Conservation (phyloP, 2,329 filamentous ascomycete species). For the Neofusicoccum parvum region DNA sequence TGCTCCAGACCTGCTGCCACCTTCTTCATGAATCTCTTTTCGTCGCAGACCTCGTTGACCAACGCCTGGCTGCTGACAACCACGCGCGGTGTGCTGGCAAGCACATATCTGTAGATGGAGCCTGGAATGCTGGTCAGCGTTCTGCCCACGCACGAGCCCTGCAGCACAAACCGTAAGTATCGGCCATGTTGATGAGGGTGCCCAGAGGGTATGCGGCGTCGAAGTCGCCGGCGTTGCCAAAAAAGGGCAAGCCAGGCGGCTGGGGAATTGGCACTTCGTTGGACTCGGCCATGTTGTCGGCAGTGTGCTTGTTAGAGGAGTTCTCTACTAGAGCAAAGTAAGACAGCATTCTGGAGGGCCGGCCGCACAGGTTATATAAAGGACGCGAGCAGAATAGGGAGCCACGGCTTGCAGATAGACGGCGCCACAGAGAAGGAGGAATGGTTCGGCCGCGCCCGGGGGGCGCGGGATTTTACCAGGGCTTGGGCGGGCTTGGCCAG, state of each 20-base stretch:
- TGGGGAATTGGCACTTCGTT: slow-evolving; percentile 57
- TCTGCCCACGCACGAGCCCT: neutral
- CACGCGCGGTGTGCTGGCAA: slow-evolving; percentile 32
- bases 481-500: neutral
- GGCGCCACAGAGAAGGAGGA: slow-evolving; percentile 1
- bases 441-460: neutral
- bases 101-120: slow-evolving; percentile 36
- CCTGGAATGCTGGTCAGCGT: slow-evolving; percentile 25
- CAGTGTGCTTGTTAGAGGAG: neutral
- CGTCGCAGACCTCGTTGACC: slow-evolving; percentile 44
- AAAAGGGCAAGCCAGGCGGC: slow-evolving; percentile 63
- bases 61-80: slow-evolving; percentile 37
- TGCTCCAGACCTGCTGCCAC: slow-evolving; percentile 33
- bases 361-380: neutral
- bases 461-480: neutral
- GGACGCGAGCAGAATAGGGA: neutral
- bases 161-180: slow-evolving; percentile 62
- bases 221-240: slow-evolving; percentile 68
- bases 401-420: neutral
- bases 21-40: slow-evolving; percentile 38
- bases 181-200: slow-evolving; percentile 60
- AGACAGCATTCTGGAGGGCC: slow-evolving; percentile 12
- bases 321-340: slow-evolving; percentile 12
- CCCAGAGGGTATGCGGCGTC: slow-evolving; percentile 59
- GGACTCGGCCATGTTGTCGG: slow-evolving; percentile 11